Conservation (phyloP, 306 rosid species). For the Dryas octopetala region DNA sequence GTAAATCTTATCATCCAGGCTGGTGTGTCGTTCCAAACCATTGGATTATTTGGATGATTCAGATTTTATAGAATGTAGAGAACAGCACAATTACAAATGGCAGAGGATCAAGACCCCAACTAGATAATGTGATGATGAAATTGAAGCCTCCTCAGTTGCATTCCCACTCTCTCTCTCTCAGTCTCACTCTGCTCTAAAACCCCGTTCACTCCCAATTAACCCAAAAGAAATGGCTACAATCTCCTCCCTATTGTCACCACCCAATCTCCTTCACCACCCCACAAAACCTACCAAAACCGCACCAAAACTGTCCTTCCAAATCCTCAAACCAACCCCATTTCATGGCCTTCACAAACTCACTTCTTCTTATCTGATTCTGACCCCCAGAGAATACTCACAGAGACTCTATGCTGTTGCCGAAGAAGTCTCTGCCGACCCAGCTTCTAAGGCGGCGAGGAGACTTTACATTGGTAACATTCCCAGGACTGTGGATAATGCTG, state of each 20-base stretch:
- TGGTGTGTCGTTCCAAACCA: no score
- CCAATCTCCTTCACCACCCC: slow-evolving; percentile 46
- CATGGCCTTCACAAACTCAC: slow-evolving; percentile 32
- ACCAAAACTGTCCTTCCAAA: slow-evolving; percentile 32
- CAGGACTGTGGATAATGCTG: slow-evolving; percentile 55
- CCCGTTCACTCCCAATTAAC: not conserved
- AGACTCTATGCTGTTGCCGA: slow-evolving; percentile 59
- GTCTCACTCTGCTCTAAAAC: not conserved
- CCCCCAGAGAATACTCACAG: slow-evolving; percentile 19
- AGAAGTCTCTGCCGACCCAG: slow-evolving; percentile 40
- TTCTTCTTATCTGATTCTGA: slow-evolving; percentile 16
- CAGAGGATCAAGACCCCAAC: not conserved
- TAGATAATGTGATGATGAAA: slow-evolving; percentile 11
- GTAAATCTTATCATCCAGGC: no score
- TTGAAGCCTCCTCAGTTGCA: not conserved
- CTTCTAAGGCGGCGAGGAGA: slow-evolving; percentile 58
- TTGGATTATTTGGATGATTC: no score
- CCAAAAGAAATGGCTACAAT: slow-evolving; percentile 53
- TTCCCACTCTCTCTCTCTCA: not conserved
- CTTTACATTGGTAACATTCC: slow-evolving; percentile 92
- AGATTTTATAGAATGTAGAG: no score
- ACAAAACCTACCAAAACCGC: slow-evolving; percentile 32
- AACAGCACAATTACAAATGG: no score
- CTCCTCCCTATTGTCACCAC: slow-evolving; percentile 47
- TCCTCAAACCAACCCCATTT: slow-evolving; percentile 27